Evolutionary conservation across 768 basidiomycete genomes (phyloP).

Genomic region (Lactifluus pinguis): DNA sequence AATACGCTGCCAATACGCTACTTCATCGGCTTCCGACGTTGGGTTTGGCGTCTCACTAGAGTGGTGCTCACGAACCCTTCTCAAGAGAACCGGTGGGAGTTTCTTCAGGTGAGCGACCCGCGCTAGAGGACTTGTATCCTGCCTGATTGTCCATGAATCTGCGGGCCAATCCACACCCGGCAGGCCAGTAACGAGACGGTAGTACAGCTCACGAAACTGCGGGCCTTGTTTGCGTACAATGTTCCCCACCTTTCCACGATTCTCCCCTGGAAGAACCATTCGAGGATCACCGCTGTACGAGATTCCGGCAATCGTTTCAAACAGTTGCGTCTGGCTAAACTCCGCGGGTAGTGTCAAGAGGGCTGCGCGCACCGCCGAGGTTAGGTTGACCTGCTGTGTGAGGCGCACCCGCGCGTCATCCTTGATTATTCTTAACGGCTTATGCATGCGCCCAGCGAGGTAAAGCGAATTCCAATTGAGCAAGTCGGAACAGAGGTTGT

Average conservation of each 20-base stretch:
- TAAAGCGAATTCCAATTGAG: slow-evolving; percentile 92
- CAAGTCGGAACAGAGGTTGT: slow-evolving; percentile 81
- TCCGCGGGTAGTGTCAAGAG: slow-evolving; percentile 76
- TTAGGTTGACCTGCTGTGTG: slow-evolving; percentile 89
- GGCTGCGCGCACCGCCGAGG: slow-evolving; percentile 82
- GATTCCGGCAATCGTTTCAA: slow-evolving; percentile 76
- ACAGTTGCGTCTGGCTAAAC: slow-evolving; percentile 78
- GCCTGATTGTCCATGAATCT: slow-evolving; percentile 46
- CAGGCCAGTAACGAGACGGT: slow-evolving; percentile 62
- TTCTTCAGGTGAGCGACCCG: slow-evolving; percentile 69
- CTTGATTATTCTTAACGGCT: slow-evolving; percentile 87
- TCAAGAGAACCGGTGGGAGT: slow-evolving; percentile 61
- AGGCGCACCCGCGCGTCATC: slow-evolving; percentile 88
- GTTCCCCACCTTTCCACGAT: slow-evolving; percentile 88
- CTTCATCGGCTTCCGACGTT: slow-evolving; percentile 54
- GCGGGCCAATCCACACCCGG: slow-evolving; percentile 72
- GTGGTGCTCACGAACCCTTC: slow-evolving; percentile 45
- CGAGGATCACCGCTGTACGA: slow-evolving; percentile 87
- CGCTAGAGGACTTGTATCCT: slow-evolving; percentile 63
- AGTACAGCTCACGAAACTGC: slow-evolving; percentile 86
- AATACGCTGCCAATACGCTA: slow-evolving; percentile 63
- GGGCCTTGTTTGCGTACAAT: slow-evolving; percentile 76
- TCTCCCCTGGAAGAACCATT: slow-evolving; percentile 92
- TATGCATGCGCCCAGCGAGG: slow-evolving; percentile 94
- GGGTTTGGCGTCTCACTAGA: slow-evolving; percentile 28